Conservation (phyloP, 1,139 yeast species). For the Hemisphaericaspora lyxosophila region DNA sequence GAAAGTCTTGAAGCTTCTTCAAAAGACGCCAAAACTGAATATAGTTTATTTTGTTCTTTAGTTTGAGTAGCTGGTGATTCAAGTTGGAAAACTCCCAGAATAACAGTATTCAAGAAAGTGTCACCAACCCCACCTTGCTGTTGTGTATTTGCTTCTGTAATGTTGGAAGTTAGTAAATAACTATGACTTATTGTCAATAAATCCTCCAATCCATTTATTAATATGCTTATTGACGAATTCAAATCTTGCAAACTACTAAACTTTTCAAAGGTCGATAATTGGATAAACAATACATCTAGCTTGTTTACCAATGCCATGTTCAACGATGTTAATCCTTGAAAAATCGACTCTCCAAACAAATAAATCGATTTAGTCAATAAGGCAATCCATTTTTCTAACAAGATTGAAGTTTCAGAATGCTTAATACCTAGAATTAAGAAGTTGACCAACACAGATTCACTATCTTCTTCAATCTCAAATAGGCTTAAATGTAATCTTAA, state of each 20-base stretch:
- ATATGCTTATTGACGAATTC: conserved; percentile 49
- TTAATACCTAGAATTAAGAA: conserved; percentile 43
- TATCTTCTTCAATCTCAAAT: conserved; percentile 31
- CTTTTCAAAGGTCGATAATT: conserved; percentile 12
- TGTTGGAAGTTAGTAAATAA: conserved; percentile 42
- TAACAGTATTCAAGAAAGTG: conserved; percentile 69
- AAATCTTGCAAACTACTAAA: conserved; percentile 29
- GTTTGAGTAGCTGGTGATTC: conserved; percentile 65
- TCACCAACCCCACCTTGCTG: conserved; percentile 5
- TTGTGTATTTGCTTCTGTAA: conserved; percentile 13
- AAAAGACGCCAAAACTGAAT: conserved; percentile 60
- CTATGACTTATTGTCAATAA: conserved; percentile 62
- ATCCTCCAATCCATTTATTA: conserved; percentile 68
- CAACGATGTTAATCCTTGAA: conserved; percentile 50
- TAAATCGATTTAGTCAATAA: conserved; percentile 47
- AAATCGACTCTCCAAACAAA: conserved; percentile 49
- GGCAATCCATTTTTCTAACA: conserved; percentile 49
- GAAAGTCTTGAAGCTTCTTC: conserved; percentile 58
- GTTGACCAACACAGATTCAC: conserved; percentile 33
- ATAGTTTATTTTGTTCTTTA: conserved; percentile 54
- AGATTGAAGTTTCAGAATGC: conserved; percentile 32
- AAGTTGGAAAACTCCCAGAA: conserved; percentile 82
- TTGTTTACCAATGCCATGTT: conserved; percentile 52
- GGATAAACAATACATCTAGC: conserved; percentile 36
- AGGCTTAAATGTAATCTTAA: conserved; percentile 30